These are phyloP conservation scores for Phellinidium pouzarii DNA, from an alignment of 1,284 basidiomycete genomes.

Conservation along the genomic window DNA sequence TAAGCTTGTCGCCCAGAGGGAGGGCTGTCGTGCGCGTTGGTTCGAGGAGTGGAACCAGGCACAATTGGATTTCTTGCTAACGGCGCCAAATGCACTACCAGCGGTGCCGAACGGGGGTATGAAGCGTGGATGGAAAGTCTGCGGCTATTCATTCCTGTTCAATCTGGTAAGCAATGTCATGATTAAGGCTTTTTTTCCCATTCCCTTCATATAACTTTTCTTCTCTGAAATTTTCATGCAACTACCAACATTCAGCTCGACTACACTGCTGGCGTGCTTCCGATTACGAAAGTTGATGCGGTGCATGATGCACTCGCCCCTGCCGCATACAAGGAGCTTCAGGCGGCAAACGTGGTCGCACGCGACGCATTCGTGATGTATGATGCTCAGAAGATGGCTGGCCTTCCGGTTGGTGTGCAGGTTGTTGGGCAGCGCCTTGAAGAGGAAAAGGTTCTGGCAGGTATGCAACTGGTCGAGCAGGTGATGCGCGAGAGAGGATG, in stretches of 20 bases:
- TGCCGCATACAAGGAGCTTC: constrained; percentile 20
- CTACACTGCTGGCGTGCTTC: constrained; percentile 51
- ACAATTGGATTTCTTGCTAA: constrained; percentile 53
- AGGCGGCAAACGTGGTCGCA: constrained; percentile 29
- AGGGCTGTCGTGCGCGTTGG: constrained; percentile 38
- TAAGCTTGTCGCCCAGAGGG: constrained; percentile 36
- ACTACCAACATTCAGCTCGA: constrained; percentile 37
- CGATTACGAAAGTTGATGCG: constrained; percentile 47
- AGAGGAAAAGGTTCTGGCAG: constrained; percentile 54
- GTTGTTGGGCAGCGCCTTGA: constrained; percentile 51
- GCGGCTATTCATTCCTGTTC: constrained; percentile 40
- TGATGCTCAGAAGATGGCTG: constrained; percentile 52
- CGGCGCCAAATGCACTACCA: constrained; percentile 51
- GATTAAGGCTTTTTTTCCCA: not conserved
- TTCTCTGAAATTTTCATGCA: not conserved
- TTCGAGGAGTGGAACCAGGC: constrained; percentile 47
- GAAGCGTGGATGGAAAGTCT: constrained; percentile 35
- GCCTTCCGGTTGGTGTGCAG: constrained; percentile 62
- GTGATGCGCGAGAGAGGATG: not conserved
- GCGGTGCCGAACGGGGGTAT: constrained; percentile 43
- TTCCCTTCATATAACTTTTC: not conserved
- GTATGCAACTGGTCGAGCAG: constrained; percentile 37
- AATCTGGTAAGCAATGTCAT: constrained; percentile 32
- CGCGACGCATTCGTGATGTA: constrained; percentile 42
- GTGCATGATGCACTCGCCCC: constrained; percentile 33